Percentiles rank a stretch among this genome's conserved stretches.
These are phyloP conservation scores for Metschnikowia picachoensis DNA, from an alignment of 805 yeast species.

Conservation along the genomic window DNA sequence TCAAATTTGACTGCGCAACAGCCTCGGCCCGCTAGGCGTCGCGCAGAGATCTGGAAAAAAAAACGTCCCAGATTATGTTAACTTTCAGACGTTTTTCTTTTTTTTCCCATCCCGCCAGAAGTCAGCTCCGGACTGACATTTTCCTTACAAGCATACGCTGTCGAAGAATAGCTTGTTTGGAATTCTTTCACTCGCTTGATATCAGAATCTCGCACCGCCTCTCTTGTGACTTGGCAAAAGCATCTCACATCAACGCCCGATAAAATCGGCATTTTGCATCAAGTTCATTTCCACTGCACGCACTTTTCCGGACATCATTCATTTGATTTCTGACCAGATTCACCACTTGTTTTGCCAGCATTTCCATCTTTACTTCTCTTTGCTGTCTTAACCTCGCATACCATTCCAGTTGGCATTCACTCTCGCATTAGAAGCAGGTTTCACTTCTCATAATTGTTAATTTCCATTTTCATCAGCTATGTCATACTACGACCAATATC, in stretches of 20 bases:
- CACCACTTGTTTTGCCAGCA: slow-evolving; percentile 1
- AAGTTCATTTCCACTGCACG: slow-evolving; percentile 7
- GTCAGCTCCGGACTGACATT: background rate
- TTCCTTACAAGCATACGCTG: background rate
- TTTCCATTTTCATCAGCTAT: slow-evolving; percentile 15
- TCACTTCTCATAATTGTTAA: slow-evolving; percentile 3
- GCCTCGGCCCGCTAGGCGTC: background rate
- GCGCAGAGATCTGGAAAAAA: slow-evolving; percentile 16
- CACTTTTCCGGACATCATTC: background rate
- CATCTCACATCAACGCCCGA: background rate
- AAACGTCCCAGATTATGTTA: background rate
- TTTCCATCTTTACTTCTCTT: slow-evolving; percentile 2
- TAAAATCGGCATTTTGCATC: slow-evolving; percentile 5
- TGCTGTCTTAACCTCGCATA: background rate
- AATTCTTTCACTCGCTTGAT: background rate
- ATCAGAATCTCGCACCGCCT: no score
- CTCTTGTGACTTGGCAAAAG: background rate
- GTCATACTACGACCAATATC: slow-evolving; percentile 43
- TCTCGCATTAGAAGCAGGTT: background rate
- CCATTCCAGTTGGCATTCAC: slow-evolving; percentile 1
- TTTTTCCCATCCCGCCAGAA: slow-evolving; percentile 2
- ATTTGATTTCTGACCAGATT: slow-evolving; percentile 9
- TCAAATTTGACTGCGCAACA: slow-evolving; percentile 3
- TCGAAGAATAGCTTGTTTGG: background rate
- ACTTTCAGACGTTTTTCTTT: background rate